phyloP scores from a whole-genome alignment of 495 filamentous ascomycete species.

The Darksidea phi region DNA sequence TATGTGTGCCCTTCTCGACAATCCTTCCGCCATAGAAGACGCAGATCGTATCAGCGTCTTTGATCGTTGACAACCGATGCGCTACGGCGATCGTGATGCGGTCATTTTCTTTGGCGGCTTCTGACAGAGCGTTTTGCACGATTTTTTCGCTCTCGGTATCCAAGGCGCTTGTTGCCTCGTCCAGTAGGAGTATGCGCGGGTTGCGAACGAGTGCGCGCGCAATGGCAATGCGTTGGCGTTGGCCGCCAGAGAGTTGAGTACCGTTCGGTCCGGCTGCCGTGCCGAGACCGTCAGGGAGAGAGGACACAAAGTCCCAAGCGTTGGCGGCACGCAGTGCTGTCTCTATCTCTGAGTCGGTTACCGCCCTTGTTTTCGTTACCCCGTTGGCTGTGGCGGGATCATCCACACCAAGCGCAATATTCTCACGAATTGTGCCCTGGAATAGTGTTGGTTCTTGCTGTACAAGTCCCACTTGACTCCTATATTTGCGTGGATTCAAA shows the following conservation, averaged over 20 bases:
- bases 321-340: constrained; percentile 73
- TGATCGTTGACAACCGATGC: too few relatives aligned
- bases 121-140: constrained; percentile 48
- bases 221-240: constrained; percentile 46
- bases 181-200: constrained; percentile 74
- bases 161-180: constrained; percentile 85
- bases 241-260: constrained; percentile 41
- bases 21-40: too few relatives aligned
- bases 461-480: constrained; percentile 71
- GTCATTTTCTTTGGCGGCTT: constrained; percentile 18
- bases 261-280: constrained; percentile 58
- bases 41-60: too few relatives aligned
- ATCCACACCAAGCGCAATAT: constrained; percentile 63
- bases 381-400: too few relatives aligned
- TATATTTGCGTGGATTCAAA: constrained; percentile 49
- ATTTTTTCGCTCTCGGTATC: constrained; percentile 81
- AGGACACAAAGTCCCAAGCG: constrained; percentile 80
- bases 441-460: constrained; percentile 83
- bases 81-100: too few relatives aligned
- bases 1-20: too few relatives aligned
- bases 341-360: constrained; percentile 65
- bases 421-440: constrained; percentile 79
- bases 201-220: constrained; percentile 59
- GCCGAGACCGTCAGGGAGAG: constrained; percentile 57
- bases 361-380: too few relatives aligned